Conservation (phyloP, 805 yeast genomes). For the Kodamaea jinghongensis region DNA sequence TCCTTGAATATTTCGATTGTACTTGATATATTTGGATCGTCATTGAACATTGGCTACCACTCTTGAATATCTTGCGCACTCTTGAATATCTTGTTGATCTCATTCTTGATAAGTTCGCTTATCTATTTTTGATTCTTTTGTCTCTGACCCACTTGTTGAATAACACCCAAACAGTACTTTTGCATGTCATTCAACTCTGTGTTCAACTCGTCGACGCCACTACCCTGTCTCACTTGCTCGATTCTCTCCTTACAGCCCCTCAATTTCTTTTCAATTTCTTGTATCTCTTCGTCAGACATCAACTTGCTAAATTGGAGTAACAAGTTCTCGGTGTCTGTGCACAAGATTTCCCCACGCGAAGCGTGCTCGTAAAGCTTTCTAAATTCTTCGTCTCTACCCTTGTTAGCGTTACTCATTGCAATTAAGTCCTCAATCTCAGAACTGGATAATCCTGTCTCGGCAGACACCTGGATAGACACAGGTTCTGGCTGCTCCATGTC, state of each 20-base stretch:
- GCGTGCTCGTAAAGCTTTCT: slow-evolving; percentile 69
- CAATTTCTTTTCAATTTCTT: slow-evolving; percentile 18
- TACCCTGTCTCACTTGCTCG: slow-evolving; percentile 31
- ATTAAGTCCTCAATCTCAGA: slow-evolving; percentile 63
- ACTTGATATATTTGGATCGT: too few relatives aligned
- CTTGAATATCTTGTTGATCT: too few relatives aligned
- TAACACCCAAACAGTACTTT: slow-evolving; percentile 35
- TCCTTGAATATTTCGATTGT: too few relatives aligned
- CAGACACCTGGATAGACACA: slow-evolving; percentile 49
- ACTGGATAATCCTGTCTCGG: slow-evolving; percentile 55
- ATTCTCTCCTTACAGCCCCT: slow-evolving; percentile 26
- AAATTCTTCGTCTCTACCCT: slow-evolving; percentile 56
- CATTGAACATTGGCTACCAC: too few relatives aligned
- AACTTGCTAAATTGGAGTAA: slow-evolving; percentile 61
- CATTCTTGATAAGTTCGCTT: background rate
- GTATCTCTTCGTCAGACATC: slow-evolving; percentile 50
- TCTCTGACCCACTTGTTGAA: slow-evolving; percentile 37
- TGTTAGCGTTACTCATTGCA: slow-evolving; percentile 62
- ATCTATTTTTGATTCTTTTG: slow-evolving; percentile 21
- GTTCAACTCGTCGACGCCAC: slow-evolving; percentile 33
- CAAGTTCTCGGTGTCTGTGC: slow-evolving; percentile 87
- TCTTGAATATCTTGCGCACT: too few relatives aligned
- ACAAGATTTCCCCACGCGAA: slow-evolving; percentile 71
- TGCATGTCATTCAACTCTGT: slow-evolving; percentile 39
- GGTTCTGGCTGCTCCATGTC: slow-evolving; percentile 45